Percentiles rank a stretch among this genome's conserved stretches.
phyloP scores from a whole-genome alignment of 2,329 filamentous ascomycete genomes.

The Blastomyces percursus region DNA sequence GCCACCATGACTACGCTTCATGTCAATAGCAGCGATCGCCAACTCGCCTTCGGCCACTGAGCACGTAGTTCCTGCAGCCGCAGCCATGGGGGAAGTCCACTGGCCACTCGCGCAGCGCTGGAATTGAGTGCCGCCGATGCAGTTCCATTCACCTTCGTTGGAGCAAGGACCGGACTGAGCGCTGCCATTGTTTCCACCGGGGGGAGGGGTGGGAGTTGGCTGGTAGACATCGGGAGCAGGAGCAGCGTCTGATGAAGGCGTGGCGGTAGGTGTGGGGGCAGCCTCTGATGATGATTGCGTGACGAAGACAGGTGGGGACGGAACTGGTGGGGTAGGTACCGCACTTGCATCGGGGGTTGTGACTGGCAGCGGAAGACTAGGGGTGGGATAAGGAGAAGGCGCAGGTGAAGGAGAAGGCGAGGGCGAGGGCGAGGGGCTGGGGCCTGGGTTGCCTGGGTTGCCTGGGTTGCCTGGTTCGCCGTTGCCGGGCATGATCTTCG shows the following conservation, averaged over 20 bases:
- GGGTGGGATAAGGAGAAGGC: background rate
- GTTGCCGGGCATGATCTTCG: conserved; percentile 24
- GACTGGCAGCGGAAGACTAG: background rate
- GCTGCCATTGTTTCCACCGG: conserved; percentile 7
- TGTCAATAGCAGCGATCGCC: conserved; percentile 16
- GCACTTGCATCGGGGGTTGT: background rate
- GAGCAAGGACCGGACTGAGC: conserved; percentile 29
- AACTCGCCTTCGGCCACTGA: conserved; percentile 27
- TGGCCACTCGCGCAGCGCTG: conserved; percentile 52
- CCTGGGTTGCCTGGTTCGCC: conserved; percentile 17
- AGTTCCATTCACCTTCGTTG: conserved; percentile 49
- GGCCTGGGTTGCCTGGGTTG: conserved; percentile 3
- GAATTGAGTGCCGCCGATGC: conserved; percentile 45
- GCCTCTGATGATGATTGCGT: too few species aligned
- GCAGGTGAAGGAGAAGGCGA: conserved; percentile 13
- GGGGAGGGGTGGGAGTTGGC: conserved; percentile 5
- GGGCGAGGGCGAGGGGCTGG: conserved; percentile 12
- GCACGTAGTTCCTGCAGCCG: conserved; percentile 48
- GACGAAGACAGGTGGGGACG: background rate
- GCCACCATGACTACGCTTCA: conserved; percentile 19
- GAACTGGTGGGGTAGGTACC: background rate
- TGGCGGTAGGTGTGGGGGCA: too few species aligned
- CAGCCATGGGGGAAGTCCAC: conserved; percentile 41
- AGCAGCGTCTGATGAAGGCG: conserved; percentile 17
- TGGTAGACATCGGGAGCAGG: conserved; percentile 11